Evolutionary conservation across 176 grass and related monocot species (phyloP).

Genomic region (Alloteropsis semialata): DNA sequence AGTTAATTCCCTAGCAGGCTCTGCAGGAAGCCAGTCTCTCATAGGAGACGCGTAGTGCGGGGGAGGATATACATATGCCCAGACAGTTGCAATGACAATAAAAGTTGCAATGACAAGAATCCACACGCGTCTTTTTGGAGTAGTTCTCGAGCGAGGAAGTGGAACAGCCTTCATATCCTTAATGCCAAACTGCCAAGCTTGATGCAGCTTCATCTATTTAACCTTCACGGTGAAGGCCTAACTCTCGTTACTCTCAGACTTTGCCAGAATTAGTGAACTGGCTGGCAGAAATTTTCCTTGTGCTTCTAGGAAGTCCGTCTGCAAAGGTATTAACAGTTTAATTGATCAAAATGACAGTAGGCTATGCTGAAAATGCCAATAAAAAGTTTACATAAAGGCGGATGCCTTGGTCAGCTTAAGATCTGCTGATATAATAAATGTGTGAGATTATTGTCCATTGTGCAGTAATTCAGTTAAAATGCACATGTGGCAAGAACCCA

Average conservation of each 20-base stretch:
- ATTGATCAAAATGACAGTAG: constrained; percentile 3
- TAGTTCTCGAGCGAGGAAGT: constrained; percentile 31
- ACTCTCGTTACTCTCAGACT: not conserved
- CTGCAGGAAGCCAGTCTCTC: constrained; percentile 68
- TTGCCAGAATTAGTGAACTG: not conserved
- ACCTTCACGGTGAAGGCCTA: not conserved
- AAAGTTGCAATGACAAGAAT: constrained; percentile 52
- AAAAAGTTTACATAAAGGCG: not conserved
- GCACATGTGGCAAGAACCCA: not conserved
- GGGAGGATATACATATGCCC: constrained; percentile 76
- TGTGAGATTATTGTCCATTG: not conserved
- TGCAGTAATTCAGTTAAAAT: not conserved
- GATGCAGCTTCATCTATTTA: constrained; percentile 56
- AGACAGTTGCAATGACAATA: constrained; percentile 48
- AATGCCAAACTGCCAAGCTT: constrained; percentile 44
- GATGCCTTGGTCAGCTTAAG: not conserved
- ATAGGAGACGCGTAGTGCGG: constrained; percentile 50
- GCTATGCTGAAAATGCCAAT: not conserved
- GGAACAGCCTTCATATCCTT: constrained; percentile 43
- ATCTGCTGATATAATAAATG: not conserved
- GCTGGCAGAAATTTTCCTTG: not conserved
- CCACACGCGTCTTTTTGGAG: constrained; percentile 43
- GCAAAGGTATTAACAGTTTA: not conserved
- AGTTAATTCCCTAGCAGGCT: constrained; percentile 51
- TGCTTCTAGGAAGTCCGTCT: not conserved